Evolutionary conservation across 805 yeast species (phyloP), one percentile per base, ranked within the genome.

Genomic region (Zygosaccharomyces bisporus): DNA sequence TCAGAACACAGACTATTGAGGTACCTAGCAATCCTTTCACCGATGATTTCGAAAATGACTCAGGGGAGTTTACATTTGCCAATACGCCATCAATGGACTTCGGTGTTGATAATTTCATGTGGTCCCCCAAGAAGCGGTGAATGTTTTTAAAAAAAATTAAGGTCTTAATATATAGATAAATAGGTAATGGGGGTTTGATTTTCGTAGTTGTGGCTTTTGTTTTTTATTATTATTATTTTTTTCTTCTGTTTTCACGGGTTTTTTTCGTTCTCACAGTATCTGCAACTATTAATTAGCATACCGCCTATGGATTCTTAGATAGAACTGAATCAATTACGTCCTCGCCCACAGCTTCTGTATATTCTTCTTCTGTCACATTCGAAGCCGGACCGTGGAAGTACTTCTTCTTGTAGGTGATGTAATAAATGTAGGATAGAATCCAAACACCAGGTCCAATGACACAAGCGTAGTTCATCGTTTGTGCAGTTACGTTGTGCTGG

Each of bases 401-500:
- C 47, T 72, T 75, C 50, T 73, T 75, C 17, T 80, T 83, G 56
- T 73, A 72, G 2, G 69, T 57, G 41, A 60, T 71, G 64, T 76
- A 82, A 55, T 81, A 81, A 0, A 72, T 40, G 48, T 73, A 57
- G 0, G 84, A 69, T 14, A 79, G 66, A 3, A 76, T 48, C 84
- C 86, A 80, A 12, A 76, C 72, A 20, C 80, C 80, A 19, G 78
- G 77, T 31, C 79, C 81, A 46, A 83, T 77, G 3, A 79, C 86
- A 56, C 76, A 74, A 1, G 88, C 78, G 58, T 84, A 85, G 64
- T 85, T 85, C 93, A 85, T 84, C 4, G 76, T 64, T 0, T 64
- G 62, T 44, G 68, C 69, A 8, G 53, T 47, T 4, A 63, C 55
- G n/a, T 50, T 50, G 29, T 52, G 50, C 39, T 62, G 62, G 16